A percentile compares a stretch with the other conserved stretches of the same genome.
Conservation (phyloP, 2,329 filamentous ascomycete species). For the Trichoderma koningiopsis region DNA sequence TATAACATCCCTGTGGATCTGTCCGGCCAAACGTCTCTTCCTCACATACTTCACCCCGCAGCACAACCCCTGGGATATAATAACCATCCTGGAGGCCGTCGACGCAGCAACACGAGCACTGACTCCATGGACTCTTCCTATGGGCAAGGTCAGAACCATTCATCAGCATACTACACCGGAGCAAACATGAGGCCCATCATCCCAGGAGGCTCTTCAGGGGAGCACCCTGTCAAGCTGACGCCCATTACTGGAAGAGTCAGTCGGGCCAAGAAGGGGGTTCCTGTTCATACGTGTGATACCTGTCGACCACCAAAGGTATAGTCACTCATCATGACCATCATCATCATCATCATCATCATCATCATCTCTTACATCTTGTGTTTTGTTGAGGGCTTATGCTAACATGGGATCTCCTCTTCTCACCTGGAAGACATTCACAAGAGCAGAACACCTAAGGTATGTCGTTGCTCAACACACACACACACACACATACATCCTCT, state of each 20-base stretch:
- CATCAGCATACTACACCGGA: conserved; percentile 33
- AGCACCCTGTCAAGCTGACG: conserved; percentile 53
- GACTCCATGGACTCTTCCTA: conserved; percentile 53
- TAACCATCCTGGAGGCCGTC: conserved; percentile 35
- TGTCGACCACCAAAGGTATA: conserved; percentile 56
- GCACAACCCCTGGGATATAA: conserved; percentile 35
- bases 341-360: neutral
- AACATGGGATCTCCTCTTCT: conserved; percentile 8
- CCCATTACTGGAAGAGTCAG: conserved; percentile 60
- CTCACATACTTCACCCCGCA: conserved; percentile 35
- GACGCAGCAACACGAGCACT: conserved; percentile 50
- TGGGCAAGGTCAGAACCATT: conserved; percentile 31
- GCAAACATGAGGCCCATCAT: conserved; percentile 46
- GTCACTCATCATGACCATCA: conserved; percentile 16
- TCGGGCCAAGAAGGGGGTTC: conserved; percentile 61
- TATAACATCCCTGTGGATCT: conserved; percentile 44
- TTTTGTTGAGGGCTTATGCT: conserved; percentile 4
- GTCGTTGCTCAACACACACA: conserved; percentile 25
- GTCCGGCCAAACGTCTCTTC: conserved; percentile 40
- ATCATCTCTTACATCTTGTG: neutral
- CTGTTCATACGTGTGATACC: conserved; percentile 57
- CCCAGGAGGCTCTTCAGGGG: conserved; percentile 37
- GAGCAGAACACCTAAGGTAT: conserved; percentile 64
- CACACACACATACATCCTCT: no score
- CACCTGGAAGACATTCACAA: conserved; percentile 57